Conservation (phyloP, 768 basidiomycete genomes). For the Termitomyces sp. region DNA sequence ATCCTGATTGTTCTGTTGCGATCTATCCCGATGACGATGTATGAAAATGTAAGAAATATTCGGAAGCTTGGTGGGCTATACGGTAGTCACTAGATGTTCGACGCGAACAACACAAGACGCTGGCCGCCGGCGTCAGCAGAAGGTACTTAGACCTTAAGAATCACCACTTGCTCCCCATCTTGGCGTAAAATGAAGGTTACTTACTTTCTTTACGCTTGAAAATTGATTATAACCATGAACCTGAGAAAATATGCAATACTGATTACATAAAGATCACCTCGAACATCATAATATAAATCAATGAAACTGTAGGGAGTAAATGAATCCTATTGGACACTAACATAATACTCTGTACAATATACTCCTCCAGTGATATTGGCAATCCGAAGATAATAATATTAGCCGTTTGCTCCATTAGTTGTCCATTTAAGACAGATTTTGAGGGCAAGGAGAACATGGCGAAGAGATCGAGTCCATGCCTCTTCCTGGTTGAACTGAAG, state of each 20-base stretch:
- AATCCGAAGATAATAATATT: slow-evolving; percentile 4
- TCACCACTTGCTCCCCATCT: background rate
- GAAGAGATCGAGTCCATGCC: slow-evolving; percentile 88
- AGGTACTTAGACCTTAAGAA: background rate
- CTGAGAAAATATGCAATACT: background rate
- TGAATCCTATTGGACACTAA: too few relatives aligned
- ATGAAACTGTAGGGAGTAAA: too few relatives aligned
- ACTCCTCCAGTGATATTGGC: too few relatives aligned
- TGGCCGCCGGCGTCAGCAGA: background rate
- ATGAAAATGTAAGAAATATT: background rate
- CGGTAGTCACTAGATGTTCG: too few relatives aligned
- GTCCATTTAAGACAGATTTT: slow-evolving; percentile 88
- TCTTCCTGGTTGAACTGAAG: slow-evolving; percentile 95
- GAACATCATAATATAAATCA: too few relatives aligned
- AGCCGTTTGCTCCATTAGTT: slow-evolving; percentile 70
- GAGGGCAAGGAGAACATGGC: slow-evolving; percentile 84
- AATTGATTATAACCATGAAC: too few relatives aligned
- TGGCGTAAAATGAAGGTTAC: background rate
- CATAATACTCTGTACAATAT: too few relatives aligned
- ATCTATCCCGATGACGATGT: background rate
- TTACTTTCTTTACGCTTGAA: background rate
- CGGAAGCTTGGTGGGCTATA: background rate
- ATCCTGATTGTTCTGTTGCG: background rate
- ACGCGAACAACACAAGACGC: background rate
- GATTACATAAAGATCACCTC: too few relatives aligned